Evolutionary conservation across 1,284 basidiomycete genomes (phyloP).

Genomic region (Puccinia brachypodii): DNA sequence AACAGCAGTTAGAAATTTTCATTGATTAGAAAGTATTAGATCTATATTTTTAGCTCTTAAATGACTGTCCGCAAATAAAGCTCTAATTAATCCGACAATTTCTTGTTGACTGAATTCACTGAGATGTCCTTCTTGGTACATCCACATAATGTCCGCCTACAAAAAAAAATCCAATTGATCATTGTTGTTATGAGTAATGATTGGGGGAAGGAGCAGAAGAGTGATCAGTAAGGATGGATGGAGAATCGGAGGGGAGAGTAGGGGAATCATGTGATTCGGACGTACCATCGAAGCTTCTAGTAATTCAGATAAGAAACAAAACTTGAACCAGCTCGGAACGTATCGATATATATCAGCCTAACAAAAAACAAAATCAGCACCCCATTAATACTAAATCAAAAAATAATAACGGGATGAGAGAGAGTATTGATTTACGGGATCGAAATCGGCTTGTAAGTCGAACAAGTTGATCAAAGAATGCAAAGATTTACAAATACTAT

Average conservation of each 20-base stretch:
- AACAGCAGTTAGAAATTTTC: constrained; percentile 54
- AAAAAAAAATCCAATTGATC: background rate
- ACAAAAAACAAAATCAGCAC: background rate
- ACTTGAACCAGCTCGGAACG: constrained; percentile 91
- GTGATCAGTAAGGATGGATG: too few species aligned
- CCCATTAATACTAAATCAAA: background rate
- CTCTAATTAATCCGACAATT: constrained; percentile 74
- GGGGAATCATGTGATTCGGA: background rate
- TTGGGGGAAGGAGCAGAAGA: too few species aligned
- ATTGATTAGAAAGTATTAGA: constrained; percentile 60
- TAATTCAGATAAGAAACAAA: constrained; percentile 84
- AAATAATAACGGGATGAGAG: constrained; percentile 1
- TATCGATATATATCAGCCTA: constrained; percentile 55
- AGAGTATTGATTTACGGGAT: constrained; percentile 55
- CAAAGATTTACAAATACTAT: constrained; percentile 75
- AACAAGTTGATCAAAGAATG: constrained; percentile 71
- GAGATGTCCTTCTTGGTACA: constrained; percentile 85
- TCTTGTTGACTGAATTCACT: constrained; percentile 86
- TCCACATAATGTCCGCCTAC: constrained; percentile 76
- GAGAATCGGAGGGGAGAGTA: too few species aligned
- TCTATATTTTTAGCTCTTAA: constrained; percentile 75
- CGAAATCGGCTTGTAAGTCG: constrained; percentile 67
- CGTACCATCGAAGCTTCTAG: constrained; percentile 64
- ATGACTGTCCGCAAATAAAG: constrained; percentile 87
- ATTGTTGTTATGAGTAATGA: too few species aligned